phyloP scores from a whole-genome alignment of 2,329 filamentous ascomycete species.

The Penicillium brasilianum region DNA sequence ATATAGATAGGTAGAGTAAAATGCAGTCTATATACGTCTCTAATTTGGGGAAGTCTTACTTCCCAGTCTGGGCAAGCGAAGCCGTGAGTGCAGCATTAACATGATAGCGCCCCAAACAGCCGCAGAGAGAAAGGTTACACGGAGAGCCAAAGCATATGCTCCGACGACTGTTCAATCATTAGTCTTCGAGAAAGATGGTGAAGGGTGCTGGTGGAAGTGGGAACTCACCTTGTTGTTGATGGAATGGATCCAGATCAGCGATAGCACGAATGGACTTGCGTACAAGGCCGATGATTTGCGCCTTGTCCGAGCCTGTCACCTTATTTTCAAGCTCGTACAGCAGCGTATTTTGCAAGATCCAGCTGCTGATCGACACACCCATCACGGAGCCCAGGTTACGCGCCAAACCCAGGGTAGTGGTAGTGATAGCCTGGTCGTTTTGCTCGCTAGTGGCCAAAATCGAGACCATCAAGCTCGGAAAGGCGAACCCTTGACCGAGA shows the following conservation, averaged over 20 bases:
- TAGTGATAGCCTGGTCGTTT: constrained; percentile 69
- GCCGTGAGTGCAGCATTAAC: constrained; percentile 38
- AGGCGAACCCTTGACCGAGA: constrained; percentile 67
- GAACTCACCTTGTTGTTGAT: constrained; percentile 54
- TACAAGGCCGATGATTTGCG: constrained; percentile 55
- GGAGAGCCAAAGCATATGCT: constrained; percentile 45
- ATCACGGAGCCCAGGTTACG: constrained; percentile 73
- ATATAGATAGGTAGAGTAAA: neutral
- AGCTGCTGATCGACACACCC: constrained; percentile 72
- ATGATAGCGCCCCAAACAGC: constrained; percentile 43
- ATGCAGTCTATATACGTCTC: neutral
- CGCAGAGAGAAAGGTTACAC: constrained; percentile 46
- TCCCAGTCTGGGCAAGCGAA: constrained; percentile 42
- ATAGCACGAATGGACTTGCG: constrained; percentile 58
- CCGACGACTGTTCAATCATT: constrained; percentile 38
- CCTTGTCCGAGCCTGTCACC: constrained; percentile 65
- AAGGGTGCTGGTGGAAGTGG: neutral
- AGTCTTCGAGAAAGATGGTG: constrained; percentile 14
- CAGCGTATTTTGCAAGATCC: constrained; percentile 75
- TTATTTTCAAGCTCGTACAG: constrained; percentile 62
- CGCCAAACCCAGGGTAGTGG: constrained; percentile 73
- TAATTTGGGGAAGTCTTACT: neutral
- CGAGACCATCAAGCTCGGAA: constrained; percentile 67
- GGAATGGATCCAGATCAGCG: constrained; percentile 49
- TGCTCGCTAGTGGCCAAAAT: constrained; percentile 65